Evolutionary conservation across 176 grass and related monocot species (phyloP), one percentile per base, ranked within the genome.

Genomic region (Musa itinerans): DNA sequence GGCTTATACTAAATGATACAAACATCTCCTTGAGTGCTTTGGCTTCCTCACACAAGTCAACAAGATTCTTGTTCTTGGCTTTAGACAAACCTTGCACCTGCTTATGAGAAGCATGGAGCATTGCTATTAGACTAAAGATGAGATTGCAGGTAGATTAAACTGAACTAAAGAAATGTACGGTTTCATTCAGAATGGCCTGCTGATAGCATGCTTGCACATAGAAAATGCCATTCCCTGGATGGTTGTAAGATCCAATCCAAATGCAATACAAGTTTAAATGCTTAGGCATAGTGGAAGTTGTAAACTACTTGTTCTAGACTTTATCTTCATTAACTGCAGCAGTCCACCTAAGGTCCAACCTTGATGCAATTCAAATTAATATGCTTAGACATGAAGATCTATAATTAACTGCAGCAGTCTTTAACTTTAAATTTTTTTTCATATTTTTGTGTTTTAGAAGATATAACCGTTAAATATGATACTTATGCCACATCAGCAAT

Each of bases 21-120:
- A 90, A 90, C 2, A 10, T 76, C 25, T 73, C 64, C 80, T 89
- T 86, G 14, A 86, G 81, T 53, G 77, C 24, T 72, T 86, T 84
- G 19, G 55, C 88, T 57, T 69, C 83, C 49, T 81, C 78, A 72
- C 71, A 86, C 71, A 90, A 86, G 70, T 79, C 75, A 73, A 64
- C 70, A 78, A 90, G 72, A 79, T 81, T 76, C 51, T 78, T 75
- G 21, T 74, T 72, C 66, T n/a, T 86, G 81, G 11, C 53, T 67
- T 76, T 43, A 81, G 78, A 84, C 26, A 73, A 21, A 81, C 80
- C 84, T 73, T 76, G 75, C 21, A 83, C 81, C 87, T 90, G 71
- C 50, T 68, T 48, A 69, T 62, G 84, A 11, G 19, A 11, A 19
- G 71, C 76, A 16, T 73, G 63, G 53, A 13, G 65, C 69, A 56